phyloP scores from a whole-genome alignment of 2,329 filamentous ascomycete species.

The Trichoderma aggressivum region DNA sequence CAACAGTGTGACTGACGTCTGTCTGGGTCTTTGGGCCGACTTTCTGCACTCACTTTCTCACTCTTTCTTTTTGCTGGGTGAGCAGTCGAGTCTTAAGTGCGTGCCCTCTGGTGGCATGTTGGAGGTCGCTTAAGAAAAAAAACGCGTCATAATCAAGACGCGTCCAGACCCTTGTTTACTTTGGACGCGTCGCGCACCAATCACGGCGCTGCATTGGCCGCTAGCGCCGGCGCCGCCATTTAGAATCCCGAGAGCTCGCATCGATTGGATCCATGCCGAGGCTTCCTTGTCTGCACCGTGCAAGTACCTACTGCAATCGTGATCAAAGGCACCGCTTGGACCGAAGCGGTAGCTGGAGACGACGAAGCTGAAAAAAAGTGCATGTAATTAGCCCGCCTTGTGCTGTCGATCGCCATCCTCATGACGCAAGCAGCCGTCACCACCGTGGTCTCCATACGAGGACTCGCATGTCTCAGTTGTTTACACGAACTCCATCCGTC shows the following conservation, averaged over 20 bases:
- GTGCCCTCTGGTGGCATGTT: background rate
- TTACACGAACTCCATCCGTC: background rate
- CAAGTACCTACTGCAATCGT: too few species aligned
- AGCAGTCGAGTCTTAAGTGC: background rate
- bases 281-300: too few species aligned
- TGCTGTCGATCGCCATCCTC: background rate
- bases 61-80: too few species aligned
- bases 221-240: background rate
- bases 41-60: background rate
- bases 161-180: constrained; percentile 24
- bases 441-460: background rate
- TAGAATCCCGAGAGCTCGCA: background rate
- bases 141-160: constrained; percentile 15
- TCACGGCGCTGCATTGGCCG: constrained; percentile 17
- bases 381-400: background rate
- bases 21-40: background rate
- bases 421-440: constrained; percentile 9
- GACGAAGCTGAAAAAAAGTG: background rate
- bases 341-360: constrained; percentile 3
- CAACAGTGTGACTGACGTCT: constrained; percentile 13
- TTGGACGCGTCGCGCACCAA: constrained; percentile 23
- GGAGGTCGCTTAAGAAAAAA: background rate
- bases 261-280: background rate
- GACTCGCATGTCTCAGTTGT: background rate
- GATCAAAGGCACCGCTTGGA: background rate